These are phyloP conservation scores for Cutaneotrichosporon cyanovorans DNA, from an alignment of 1,284 basidiomycete species.

Conservation along the genomic window DNA sequence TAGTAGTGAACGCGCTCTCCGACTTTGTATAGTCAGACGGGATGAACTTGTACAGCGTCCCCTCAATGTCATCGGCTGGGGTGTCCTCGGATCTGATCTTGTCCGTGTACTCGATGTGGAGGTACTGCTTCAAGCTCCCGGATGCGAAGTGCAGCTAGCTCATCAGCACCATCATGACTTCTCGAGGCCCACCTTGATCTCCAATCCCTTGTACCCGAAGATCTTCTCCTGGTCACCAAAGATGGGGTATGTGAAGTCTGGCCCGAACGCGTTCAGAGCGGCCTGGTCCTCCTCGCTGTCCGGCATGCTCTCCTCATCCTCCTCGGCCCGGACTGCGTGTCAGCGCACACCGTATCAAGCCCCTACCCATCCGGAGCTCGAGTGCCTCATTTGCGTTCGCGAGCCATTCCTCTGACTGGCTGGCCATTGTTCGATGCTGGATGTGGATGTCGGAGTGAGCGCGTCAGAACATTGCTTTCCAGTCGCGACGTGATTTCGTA, in stretches of 20 bases:
- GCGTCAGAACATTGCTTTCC: too few relatives aligned
- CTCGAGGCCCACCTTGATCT: conserved; percentile 65
- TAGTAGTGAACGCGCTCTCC: conserved; percentile 57
- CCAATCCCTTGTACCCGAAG: conserved; percentile 80
- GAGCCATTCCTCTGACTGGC: conserved; percentile 31
- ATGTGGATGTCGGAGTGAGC: neutral
- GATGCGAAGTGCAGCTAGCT: conserved; percentile 72
- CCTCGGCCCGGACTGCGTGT: conserved; percentile 51
- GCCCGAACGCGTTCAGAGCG: conserved; percentile 60
- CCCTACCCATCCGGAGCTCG: conserved; percentile 60
- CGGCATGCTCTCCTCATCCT: conserved; percentile 18
- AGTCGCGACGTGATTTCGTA: too few relatives aligned
- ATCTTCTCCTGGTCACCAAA: conserved; percentile 95
- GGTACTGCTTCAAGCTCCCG: conserved; percentile 69
- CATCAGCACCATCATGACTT: conserved; percentile 26
- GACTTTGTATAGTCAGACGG: conserved; percentile 67
- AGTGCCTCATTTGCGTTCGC: conserved; percentile 67
- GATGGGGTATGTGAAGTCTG: conserved; percentile 85
- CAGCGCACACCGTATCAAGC: neutral
- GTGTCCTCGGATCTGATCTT: conserved; percentile 60
- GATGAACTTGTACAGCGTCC: conserved; percentile 67
- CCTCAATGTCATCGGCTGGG: conserved; percentile 82
- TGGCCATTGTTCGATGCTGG: conserved; percentile 1
- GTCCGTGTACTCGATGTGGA: conserved; percentile 61
- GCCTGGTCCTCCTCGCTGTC: conserved; percentile 50